Conservation (phyloP, 305 asterid genomes). For the Fraxinus velutina region DNA sequence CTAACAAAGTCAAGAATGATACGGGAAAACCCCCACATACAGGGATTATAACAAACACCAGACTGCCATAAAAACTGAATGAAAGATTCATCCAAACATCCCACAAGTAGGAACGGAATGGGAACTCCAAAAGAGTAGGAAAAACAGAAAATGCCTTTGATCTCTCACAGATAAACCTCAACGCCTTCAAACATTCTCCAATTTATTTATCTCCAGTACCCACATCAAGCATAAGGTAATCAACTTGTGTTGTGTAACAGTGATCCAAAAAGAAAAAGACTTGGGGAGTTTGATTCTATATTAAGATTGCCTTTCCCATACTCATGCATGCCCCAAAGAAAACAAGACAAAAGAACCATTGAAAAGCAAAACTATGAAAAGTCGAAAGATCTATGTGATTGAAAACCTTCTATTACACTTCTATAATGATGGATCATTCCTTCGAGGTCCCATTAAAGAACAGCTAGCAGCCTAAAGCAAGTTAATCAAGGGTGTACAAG, state of each 20-base stretch:
- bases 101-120: conserved; percentile 1
- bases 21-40: not conserved
- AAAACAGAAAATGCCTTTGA: not conserved
- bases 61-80: not conserved
- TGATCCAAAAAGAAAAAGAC: not conserved
- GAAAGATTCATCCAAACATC: not conserved
- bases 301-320: not conserved
- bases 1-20: not conserved
- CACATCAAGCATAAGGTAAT: not conserved
- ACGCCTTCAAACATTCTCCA: not conserved
- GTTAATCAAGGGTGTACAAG: not conserved
- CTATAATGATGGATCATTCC: not conserved
- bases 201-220: not conserved
- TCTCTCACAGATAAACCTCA: not conserved
- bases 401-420: not conserved
- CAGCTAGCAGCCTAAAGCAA: not conserved
- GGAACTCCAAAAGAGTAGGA: not conserved
- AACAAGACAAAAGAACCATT: not conserved
- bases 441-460: not conserved
- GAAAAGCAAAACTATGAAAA: not conserved
- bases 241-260: not conserved
- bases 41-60: not conserved
- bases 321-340: not conserved
- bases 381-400: not conserved
- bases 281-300: not conserved